These are phyloP conservation scores for Allium sativum DNA, from an alignment of 106 monocot genomes.

Conservation along the genomic window DNA sequence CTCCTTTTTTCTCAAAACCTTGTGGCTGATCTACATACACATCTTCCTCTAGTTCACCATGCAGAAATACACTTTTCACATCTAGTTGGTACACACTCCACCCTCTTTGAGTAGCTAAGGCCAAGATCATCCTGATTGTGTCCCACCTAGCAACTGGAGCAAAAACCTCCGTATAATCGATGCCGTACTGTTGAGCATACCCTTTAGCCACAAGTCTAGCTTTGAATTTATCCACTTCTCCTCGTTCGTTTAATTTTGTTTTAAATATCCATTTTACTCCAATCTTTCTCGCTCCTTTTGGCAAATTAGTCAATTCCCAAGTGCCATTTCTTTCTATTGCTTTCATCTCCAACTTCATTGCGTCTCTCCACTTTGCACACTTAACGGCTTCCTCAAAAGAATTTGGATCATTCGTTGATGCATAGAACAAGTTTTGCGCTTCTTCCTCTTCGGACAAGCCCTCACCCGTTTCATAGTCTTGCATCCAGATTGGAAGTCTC, in stretches of 20 bases:
- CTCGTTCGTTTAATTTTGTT: not conserved
- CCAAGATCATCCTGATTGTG: not conserved
- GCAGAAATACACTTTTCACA: not conserved
- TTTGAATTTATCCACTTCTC: not conserved
- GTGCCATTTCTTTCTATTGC: not conserved
- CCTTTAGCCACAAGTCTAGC: not conserved
- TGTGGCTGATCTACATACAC: not conserved
- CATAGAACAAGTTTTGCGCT: not conserved
- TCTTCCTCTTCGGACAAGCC: not conserved
- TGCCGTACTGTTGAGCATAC: not conserved
- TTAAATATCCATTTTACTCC: not conserved
- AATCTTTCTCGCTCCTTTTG: not conserved
- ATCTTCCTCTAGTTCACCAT: not conserved
- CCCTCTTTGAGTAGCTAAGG: not conserved
- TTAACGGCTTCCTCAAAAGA: not conserved
- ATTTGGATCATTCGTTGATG: not conserved
- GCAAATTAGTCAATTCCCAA: not conserved
- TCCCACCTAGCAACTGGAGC: not conserved
- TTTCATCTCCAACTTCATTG: not conserved
- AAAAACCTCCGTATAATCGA: conserved; percentile 2
- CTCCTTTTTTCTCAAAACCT: not conserved
- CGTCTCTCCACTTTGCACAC: not conserved
- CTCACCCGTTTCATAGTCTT: not conserved
- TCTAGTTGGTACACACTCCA: not conserved
- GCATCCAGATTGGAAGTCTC: not conserved